phyloP scores from a whole-genome alignment of 2,329 filamentous ascomycete genomes.

The Cryphonectria carpinicola region DNA sequence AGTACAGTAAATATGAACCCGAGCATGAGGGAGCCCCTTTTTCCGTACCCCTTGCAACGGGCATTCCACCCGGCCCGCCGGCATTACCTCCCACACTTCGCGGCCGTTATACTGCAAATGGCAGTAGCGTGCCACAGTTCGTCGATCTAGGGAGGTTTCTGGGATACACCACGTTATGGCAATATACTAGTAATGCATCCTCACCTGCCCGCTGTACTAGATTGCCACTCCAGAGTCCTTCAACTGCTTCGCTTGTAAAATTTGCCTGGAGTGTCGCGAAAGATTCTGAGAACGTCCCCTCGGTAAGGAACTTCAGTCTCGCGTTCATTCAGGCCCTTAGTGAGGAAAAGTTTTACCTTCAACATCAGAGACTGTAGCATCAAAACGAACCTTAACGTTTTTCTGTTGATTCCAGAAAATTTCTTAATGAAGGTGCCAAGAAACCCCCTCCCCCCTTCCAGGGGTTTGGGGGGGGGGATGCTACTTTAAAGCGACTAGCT shows the following conservation, averaged over 20 bases:
- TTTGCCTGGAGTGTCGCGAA: neutral
- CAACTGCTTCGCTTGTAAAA: neutral
- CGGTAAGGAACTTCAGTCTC: neutral
- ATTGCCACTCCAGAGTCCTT: neutral
- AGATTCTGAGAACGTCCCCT: neutral
- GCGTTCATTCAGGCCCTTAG: neutral
- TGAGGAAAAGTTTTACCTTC: neutral
- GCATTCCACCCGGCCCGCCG: too few species aligned
- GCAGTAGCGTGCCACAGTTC: neutral
- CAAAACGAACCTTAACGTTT: too few species aligned
- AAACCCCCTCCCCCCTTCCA: too few species aligned
- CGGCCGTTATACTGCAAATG: neutral
- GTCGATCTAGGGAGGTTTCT: neutral
- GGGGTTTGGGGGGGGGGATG: too few species aligned
- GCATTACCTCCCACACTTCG: neutral
- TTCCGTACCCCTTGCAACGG: neutral
- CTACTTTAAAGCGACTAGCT: too few species aligned
- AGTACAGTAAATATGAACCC: too few species aligned
- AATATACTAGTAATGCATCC: neutral
- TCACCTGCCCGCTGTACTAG: neutral
- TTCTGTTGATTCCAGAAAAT: too few species aligned
- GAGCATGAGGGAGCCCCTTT: neutral
- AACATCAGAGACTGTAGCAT: too few species aligned
- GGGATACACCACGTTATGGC: neutral
- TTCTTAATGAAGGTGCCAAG: too few species aligned